Evolutionary conservation across 257 asterid species (phyloP).

Genomic region (Primulina eburnea): DNA sequence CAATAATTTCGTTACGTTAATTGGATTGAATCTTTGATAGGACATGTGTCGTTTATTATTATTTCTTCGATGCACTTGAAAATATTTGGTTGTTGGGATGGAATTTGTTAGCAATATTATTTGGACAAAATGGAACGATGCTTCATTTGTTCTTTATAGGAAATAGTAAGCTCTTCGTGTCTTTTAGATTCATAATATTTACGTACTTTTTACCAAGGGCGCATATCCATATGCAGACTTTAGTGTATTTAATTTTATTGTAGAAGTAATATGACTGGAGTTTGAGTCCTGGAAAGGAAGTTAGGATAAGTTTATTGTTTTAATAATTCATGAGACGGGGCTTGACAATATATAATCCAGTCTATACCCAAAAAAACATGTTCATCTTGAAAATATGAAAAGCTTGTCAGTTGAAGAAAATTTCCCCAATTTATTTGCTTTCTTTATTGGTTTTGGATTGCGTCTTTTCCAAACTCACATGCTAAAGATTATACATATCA

Average conservation of each 20-base stretch:
- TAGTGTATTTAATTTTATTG: not conserved
- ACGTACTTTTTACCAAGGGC: not conserved
- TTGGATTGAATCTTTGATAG: not conserved
- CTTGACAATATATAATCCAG: too few species aligned
- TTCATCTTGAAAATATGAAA: not conserved
- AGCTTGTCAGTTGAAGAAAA: not conserved
- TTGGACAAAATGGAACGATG: not conserved
- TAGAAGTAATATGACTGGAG: constrained; percentile 3
- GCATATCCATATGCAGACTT: not conserved
- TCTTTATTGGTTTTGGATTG: not conserved
- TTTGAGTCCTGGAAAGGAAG: constrained; percentile 2
- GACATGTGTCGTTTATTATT: not conserved
- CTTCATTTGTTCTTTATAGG: not conserved
- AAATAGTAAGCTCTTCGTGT: not conserved
- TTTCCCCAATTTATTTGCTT: not conserved
- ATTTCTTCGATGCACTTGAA: not conserved
- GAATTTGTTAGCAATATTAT: constrained; percentile 6
- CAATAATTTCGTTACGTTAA: constrained; percentile 17
- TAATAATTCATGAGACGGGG: not conserved
- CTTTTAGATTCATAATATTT: constrained; percentile 2
- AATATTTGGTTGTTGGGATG: not conserved
- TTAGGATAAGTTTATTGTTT: not conserved
- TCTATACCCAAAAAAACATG: not conserved
- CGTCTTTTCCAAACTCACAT: not conserved
- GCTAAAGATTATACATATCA: not conserved